phyloP scores from a whole-genome alignment of 768 basidiomycete species.

The Boletus speciosus region DNA sequence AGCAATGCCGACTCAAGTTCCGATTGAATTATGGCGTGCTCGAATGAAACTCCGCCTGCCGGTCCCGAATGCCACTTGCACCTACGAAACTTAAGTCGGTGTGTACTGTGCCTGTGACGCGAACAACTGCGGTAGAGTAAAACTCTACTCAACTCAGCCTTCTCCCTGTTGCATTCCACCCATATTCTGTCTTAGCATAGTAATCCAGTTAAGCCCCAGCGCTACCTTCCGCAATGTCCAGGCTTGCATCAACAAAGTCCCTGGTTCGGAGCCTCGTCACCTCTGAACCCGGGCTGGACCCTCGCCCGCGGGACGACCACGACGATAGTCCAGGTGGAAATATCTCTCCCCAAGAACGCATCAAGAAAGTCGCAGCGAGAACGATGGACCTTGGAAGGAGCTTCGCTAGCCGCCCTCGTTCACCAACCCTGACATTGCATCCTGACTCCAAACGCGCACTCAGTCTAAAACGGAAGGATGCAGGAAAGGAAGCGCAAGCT shows the following conservation, averaged over 20 bases:
- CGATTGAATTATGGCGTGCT: conserved; percentile 7
- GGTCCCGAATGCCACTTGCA: not conserved
- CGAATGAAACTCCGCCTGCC: not conserved
- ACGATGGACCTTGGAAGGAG: conserved; percentile 66
- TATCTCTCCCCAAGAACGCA: conserved; percentile 39
- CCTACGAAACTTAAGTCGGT: not conserved
- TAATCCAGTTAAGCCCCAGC: conserved; percentile 2
- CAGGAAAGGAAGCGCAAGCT: conserved; percentile 38
- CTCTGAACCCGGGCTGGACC: conserved; percentile 33
- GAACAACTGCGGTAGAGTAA: conserved; percentile 9
- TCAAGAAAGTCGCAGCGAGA: conserved; percentile 52
- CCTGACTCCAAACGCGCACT: conserved; percentile 49
- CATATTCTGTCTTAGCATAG: conserved; percentile 5
- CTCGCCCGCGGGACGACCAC: conserved; percentile 31
- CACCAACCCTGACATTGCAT: conserved; percentile 29
- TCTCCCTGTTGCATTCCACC: not conserved
- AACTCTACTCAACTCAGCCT: not conserved
- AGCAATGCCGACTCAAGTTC: conserved; percentile 16
- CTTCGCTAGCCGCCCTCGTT: conserved; percentile 39
- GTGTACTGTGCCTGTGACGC: not conserved
- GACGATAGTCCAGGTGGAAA: conserved; percentile 27
- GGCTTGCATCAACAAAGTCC: conserved; percentile 22
- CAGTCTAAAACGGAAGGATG: conserved; percentile 52
- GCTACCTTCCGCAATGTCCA: conserved; percentile 21
- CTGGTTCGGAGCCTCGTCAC: conserved; percentile 16